Evolutionary conservation across 1,139 yeast species (phyloP).

Genomic region (Suhomyces kunorum): DNA sequence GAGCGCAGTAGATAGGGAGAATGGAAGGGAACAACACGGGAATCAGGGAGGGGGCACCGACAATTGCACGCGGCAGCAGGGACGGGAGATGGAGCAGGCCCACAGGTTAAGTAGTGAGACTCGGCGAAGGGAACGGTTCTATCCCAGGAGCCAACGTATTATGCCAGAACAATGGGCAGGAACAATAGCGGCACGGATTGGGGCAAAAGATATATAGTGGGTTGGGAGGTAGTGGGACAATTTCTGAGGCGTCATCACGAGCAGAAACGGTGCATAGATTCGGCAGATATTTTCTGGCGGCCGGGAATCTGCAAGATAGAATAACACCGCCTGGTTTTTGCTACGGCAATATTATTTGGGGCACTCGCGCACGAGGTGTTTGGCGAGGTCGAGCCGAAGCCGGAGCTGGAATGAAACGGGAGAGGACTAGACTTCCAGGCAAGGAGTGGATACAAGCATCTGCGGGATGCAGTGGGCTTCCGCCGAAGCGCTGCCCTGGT

Average conservation of each 20-base stretch:
- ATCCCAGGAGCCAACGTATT: slow-evolving; percentile 8
- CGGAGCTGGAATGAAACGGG: too few relatives aligned
- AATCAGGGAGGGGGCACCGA: too few relatives aligned
- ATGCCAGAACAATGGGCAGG: slow-evolving; percentile 6
- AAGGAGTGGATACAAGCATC: too few relatives aligned
- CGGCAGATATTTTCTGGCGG: slow-evolving; percentile 3
- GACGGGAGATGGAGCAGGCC: neutral
- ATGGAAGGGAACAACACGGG: too few relatives aligned
- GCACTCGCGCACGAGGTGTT: neutral
- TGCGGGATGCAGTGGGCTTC: too few relatives aligned
- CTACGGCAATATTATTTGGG: neutral
- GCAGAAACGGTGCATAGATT: slow-evolving; percentile 3
- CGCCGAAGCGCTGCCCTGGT: too few relatives aligned
- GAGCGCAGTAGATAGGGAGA: too few relatives aligned
- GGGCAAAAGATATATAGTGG: slow-evolving; percentile 4
- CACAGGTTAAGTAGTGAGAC: neutral
- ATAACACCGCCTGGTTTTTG: neutral
- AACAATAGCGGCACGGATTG: slow-evolving; percentile 2
- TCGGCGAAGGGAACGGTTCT: slow-evolving; percentile 10
- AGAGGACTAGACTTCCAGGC: too few relatives aligned
- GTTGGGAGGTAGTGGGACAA: slow-evolving; percentile 6
- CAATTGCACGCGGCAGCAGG: neutral
- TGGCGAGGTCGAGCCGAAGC: neutral
- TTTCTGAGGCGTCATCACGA: slow-evolving; percentile 3
- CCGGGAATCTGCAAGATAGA: slow-evolving; percentile 5